A percentile compares a stretch with the other conserved stretches of the same genome.
Conservation (phyloP, 495 filamentous ascomycete genomes). For the Podospora australis region DNA sequence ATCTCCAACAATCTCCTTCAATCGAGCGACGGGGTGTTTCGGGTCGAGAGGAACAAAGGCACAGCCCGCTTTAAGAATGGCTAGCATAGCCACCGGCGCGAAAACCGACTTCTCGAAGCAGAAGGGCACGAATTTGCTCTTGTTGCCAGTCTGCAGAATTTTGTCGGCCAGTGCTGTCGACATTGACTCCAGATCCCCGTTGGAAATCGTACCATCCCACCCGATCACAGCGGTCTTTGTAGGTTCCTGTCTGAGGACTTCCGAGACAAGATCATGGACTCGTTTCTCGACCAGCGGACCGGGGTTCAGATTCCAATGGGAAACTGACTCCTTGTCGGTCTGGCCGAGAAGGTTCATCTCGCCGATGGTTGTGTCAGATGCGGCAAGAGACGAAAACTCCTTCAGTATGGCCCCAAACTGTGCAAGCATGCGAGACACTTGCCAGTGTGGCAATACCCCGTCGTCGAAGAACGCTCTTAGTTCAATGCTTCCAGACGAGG, state of each 20-base stretch:
- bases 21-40: constrained; percentile 46
- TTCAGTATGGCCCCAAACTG: constrained; percentile 18
- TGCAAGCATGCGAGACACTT: constrained; percentile 19
- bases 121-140: constrained; percentile 31
- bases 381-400: constrained; percentile 1
- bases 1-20: constrained; percentile 26
- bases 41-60: constrained; percentile 51
- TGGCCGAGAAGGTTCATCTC: constrained; percentile 15
- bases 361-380: constrained; percentile 9
- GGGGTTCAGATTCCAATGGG: constrained; percentile 19
- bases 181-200: constrained; percentile 15
- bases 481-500: constrained; percentile 3
- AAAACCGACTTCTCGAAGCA: constrained; percentile 45
- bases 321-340: constrained; percentile 7
- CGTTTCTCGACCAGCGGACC: constrained; percentile 34
- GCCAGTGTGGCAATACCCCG: constrained; percentile 12
- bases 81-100: constrained; percentile 40
- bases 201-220: constrained; percentile 17
- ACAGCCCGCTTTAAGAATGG: constrained; percentile 40
- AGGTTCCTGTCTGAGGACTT: constrained; percentile 22
- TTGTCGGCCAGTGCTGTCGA: constrained; percentile 10
- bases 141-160: constrained; percentile 12
- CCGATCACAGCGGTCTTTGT: constrained; percentile 9
- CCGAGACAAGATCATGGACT: constrained; percentile 47
- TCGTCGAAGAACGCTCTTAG: constrained; percentile 26